Evolutionary conservation across 1,284 basidiomycete genomes (phyloP).

Genomic region (Bondarzewia mesenterica): DNA sequence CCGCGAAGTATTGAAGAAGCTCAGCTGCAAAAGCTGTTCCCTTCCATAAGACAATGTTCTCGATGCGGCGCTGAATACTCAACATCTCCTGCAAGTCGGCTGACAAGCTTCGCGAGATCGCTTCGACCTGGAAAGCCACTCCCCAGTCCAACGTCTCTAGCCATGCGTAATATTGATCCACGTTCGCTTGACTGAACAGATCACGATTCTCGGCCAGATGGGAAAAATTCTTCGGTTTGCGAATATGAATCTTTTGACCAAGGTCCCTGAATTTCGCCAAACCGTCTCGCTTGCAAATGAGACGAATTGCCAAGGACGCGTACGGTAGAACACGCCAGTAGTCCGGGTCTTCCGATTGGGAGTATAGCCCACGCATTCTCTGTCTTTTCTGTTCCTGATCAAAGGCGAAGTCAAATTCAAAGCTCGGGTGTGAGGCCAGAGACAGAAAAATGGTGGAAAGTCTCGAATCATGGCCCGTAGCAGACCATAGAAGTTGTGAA

Average conservation of each 20-base stretch:
- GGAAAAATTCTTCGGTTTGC: not conserved
- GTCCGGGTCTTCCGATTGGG: not conserved
- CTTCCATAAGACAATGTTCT: not conserved
- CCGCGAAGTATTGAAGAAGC: not conserved
- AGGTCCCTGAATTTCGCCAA: not conserved
- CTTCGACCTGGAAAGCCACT: slow-evolving; percentile 43
- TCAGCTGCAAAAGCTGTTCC: not conserved
- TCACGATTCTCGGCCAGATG: not conserved
- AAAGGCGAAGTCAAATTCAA: not conserved
- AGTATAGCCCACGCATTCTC: not conserved
- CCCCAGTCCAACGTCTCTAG: slow-evolving; percentile 30
- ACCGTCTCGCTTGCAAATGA: not conserved
- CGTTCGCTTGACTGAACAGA: slow-evolving; percentile 27
- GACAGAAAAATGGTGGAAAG: not conserved
- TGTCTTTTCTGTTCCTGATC: not conserved
- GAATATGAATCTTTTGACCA: not conserved
- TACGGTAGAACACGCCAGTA: not conserved
- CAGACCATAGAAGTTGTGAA: not conserved
- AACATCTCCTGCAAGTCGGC: slow-evolving; percentile 21
- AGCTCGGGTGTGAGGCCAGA: not conserved
- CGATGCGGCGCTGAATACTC: slow-evolving; percentile 17
- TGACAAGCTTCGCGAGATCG: slow-evolving; percentile 27
- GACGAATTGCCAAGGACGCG: not conserved
- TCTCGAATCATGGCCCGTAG: not conserved
- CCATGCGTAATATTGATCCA: slow-evolving; percentile 21